phyloP scores from a whole-genome alignment of 1,284 basidiomycete genomes.

The Salmacisia buchloeana region DNA sequence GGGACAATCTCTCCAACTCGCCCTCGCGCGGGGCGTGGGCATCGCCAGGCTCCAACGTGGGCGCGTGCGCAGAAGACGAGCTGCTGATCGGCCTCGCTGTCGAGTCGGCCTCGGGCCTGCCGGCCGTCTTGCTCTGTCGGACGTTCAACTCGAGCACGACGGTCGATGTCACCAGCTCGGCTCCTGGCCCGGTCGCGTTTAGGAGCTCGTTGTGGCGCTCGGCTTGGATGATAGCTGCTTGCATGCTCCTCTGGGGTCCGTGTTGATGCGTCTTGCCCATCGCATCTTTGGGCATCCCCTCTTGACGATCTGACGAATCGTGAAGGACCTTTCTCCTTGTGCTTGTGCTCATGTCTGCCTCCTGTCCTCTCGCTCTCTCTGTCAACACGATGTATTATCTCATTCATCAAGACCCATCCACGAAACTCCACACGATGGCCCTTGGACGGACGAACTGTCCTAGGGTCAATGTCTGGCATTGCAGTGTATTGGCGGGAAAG shows the following conservation, averaged over 20 bases:
- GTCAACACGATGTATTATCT: too few species aligned
- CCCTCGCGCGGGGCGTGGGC: conserved; percentile 7
- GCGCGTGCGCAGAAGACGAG: conserved; percentile 16
- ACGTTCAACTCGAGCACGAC: not conserved
- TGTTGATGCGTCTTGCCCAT: not conserved
- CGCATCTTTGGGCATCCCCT: too few species aligned
- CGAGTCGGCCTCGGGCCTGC: conserved; percentile 6
- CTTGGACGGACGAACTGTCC: too few species aligned
- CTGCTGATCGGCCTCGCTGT: conserved; percentile 11
- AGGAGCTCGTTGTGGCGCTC: not conserved
- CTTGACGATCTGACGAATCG: too few species aligned
- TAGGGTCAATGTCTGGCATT: too few species aligned
- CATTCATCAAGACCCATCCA: too few species aligned
- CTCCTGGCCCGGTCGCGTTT: too few species aligned
- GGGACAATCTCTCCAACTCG: not conserved
- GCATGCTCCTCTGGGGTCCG: not conserved
- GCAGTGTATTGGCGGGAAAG: too few species aligned
- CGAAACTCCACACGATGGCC: too few species aligned
- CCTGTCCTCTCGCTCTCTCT: too few species aligned
- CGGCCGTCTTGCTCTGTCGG: conserved; percentile 13
- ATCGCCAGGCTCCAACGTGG: conserved; percentile 2
- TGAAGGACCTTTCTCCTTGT: too few species aligned
- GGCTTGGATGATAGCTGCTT: not conserved
- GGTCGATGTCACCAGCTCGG: not conserved
- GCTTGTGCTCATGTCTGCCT: too few species aligned